Conservation (phyloP, 331 rosid genomes). For the Spiraea crenata region DNA sequence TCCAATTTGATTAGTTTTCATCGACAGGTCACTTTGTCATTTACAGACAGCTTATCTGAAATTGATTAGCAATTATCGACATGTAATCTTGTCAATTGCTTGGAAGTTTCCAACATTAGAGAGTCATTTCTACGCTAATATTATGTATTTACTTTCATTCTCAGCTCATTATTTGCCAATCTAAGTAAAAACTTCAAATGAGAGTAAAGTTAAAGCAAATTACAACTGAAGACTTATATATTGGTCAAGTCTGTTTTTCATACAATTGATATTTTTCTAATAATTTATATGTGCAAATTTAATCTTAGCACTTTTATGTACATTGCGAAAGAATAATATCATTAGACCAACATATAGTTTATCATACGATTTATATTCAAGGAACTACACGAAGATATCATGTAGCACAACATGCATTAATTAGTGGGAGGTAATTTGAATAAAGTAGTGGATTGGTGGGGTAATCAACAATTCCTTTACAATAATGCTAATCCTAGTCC, state of each 20-base stretch:
- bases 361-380: too few species aligned
- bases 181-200: background rate
- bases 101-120: background rate
- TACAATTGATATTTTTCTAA: too few species aligned
- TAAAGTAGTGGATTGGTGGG: background rate
- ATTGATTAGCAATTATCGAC: slow-evolving; percentile 2
- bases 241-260: too few species aligned
- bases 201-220: too few species aligned
- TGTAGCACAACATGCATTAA: too few species aligned
- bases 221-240: too few species aligned
- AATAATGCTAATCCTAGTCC: background rate
- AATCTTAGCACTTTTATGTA: too few species aligned
- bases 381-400: too few species aligned
- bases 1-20: background rate
- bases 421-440: background rate
- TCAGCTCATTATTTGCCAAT: background rate
- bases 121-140: background rate
- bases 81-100: background rate
- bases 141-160: background rate
- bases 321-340: too few species aligned
- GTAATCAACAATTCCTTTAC: background rate
- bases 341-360: too few species aligned
- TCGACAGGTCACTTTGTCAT: background rate
- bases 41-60: background rate
- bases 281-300: too few species aligned